phyloP scores from a whole-genome alignment of 148 eudicot genomes.

The Amaranthus cruentus region DNA sequence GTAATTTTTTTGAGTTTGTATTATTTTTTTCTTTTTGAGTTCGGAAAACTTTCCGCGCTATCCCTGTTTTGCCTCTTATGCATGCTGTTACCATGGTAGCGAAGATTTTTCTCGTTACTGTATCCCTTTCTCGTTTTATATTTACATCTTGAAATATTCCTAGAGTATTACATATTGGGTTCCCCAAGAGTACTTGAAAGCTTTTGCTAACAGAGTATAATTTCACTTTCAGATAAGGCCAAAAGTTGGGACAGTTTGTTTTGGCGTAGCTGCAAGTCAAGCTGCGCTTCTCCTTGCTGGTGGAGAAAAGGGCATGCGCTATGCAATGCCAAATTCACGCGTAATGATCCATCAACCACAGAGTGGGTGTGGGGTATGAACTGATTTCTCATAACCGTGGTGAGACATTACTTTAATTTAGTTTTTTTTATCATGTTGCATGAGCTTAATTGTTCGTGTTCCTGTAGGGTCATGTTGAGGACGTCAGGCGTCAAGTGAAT shows the following conservation, averaged over 20 bases:
- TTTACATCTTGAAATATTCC: background rate
- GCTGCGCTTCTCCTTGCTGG: conserved; percentile 94
- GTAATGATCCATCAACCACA: conserved; percentile 93
- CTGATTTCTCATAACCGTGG: conserved; percentile 7
- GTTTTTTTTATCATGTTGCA: background rate
- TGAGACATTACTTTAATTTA: background rate
- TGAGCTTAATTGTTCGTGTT: background rate
- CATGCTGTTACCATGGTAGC: too few relatives aligned
- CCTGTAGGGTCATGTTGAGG: conserved; percentile 72
- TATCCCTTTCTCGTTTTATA: too few relatives aligned
- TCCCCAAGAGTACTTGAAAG: background rate
- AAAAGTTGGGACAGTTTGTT: conserved; percentile 94
- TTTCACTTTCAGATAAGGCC: conserved; percentile 67
- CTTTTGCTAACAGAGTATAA: conserved; percentile 1
- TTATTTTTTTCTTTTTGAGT: background rate
- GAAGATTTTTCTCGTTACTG: too few relatives aligned
- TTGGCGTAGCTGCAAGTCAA: conserved; percentile 91
- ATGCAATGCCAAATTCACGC: conserved; percentile 93
- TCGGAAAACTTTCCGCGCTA: background rate
- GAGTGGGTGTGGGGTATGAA: conserved; percentile 73
- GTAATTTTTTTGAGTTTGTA: background rate
- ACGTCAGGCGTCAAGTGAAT: conserved; percentile 71
- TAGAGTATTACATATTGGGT: background rate
- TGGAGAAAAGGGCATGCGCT: conserved; percentile 98
- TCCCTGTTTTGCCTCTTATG: too few relatives aligned